phyloP scores from a whole-genome alignment of 176 grass and related monocot genomes.

The Tuctoria greenei region DNA sequence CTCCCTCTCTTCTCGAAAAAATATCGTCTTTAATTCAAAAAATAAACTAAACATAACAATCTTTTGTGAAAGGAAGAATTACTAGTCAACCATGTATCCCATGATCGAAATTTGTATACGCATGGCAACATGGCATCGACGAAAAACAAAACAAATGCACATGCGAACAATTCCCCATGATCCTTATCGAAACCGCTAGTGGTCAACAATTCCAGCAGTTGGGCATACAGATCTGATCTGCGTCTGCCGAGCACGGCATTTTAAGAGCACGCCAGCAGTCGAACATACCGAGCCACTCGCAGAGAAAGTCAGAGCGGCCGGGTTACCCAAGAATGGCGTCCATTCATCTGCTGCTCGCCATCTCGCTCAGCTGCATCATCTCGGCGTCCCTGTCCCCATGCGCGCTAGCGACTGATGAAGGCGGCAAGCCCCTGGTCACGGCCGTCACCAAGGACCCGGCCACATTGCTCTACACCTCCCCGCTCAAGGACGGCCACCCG shows the following conservation, averaged over 20 bases:
- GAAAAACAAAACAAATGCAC: background rate
- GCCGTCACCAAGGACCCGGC: conserved; percentile 44
- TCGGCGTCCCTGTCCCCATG: background rate
- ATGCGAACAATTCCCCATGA: background rate
- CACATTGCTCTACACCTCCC: conserved; percentile 37
- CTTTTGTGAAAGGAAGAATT: too few relatives aligned
- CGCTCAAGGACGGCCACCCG: conserved; percentile 7
- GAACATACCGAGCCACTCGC: background rate
- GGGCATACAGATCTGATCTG: background rate
- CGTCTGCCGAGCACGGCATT: background rate
- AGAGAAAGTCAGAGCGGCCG: background rate
- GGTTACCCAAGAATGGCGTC: too few relatives aligned
- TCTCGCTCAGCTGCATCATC: background rate
- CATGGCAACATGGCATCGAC: background rate
- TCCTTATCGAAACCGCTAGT: background rate
- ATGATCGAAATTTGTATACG: background rate
- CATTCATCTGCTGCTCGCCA: background rate
- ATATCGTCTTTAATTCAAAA: too few relatives aligned
- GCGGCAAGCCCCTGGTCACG: conserved; percentile 9
- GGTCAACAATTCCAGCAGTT: background rate
- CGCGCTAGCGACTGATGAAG: background rate
- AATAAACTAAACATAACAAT: too few relatives aligned
- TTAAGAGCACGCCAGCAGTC: background rate
- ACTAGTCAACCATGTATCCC: too few relatives aligned
- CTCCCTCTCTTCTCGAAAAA: too few relatives aligned